Base-by-base conservation (phyloP, 768 basidiomycete genomes). In the Amylocystis lapponica region DNA sequence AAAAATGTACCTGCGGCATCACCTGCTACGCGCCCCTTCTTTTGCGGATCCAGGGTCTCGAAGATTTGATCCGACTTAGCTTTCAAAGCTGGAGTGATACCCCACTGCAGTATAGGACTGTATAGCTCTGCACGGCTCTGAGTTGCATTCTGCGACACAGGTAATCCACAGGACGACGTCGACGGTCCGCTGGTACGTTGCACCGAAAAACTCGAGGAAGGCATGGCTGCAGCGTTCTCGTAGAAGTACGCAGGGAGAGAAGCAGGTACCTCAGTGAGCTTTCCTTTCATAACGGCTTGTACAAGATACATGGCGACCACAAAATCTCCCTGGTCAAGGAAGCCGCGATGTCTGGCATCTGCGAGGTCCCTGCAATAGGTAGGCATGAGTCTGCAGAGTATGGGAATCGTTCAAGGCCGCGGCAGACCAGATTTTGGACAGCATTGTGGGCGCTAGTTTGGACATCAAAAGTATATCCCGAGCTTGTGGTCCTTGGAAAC, bases 251-350 rank as follows among this genome's bases (percentile, higher is more conserved):
- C 56, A 16, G 76, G 75, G 3, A 79, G 58, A 8, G 55, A 58
- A 14, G 57, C 41, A 3, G 75, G 75, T 2, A 75, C 53, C 2
- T 53, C 44, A 7, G 65, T 49, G 19, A 68, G 54, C 5, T 58
- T 53, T 9, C 67, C 67, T 21, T 67, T 65, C 75, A 78, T 76
- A 42, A 66, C 58, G n/a, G 62, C 66, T 49, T 78, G 76, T 30
- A 86, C 77, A 43, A 84, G 72, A 58, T 79, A 79, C 76, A 83
- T 79, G 27, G 77, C 84, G 46, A 87, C 65, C 27, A 78, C 75
- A 58, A 89, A 89, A 46, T 86, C 83, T 22, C 73, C 61, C 7
- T 73, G 66, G 52, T 86, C 81, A 10, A 89, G 73, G 3, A 70
- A 65, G 5, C 82, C 83, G 27, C 78, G 67, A 26, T 69, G 64